phyloP scores from a whole-genome alignment of 345 rosid genomes.

The Anastatica hierochuntica region DNA sequence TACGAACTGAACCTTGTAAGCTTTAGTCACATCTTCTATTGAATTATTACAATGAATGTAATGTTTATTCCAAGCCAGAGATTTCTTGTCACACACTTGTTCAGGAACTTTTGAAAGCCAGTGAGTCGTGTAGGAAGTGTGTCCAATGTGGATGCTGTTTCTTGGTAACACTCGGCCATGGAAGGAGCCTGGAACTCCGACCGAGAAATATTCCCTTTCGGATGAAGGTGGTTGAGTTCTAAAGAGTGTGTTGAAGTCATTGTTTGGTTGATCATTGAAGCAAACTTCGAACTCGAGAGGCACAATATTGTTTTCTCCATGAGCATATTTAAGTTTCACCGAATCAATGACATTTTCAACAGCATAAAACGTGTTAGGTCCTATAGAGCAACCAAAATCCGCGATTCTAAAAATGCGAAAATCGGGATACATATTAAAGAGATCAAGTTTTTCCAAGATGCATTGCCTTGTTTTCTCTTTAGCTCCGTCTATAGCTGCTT shows the following conservation, averaged over 20 bases:
- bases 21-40: neutral
- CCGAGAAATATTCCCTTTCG: constrained; percentile 8
- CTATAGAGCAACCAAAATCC: constrained; percentile 12
- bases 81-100: neutral
- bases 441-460: neutral
- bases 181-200: constrained; percentile 30
- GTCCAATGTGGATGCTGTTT: constrained; percentile 1
- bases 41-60: neutral
- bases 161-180: constrained; percentile 18
- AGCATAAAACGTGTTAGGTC: constrained; percentile 14
- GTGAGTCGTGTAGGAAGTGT: constrained; percentile 9
- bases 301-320: neutral
- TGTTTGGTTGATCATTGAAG: constrained; percentile 30
- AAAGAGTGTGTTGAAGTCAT: constrained; percentile 33
- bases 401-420: neutral
- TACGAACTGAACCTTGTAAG: neutral
- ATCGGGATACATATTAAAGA: neutral
- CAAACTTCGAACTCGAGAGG: constrained; percentile 18
- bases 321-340: neutral
- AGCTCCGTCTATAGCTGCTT: neutral
- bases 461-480: neutral
- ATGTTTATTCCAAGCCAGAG: neutral
- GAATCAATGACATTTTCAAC: constrained; percentile 12
- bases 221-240: constrained; percentile 7
- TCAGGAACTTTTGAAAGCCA: constrained; percentile 10